phyloP scores from a whole-genome alignment of 768 basidiomycete species.

The Pleurotus eryngii region DNA sequence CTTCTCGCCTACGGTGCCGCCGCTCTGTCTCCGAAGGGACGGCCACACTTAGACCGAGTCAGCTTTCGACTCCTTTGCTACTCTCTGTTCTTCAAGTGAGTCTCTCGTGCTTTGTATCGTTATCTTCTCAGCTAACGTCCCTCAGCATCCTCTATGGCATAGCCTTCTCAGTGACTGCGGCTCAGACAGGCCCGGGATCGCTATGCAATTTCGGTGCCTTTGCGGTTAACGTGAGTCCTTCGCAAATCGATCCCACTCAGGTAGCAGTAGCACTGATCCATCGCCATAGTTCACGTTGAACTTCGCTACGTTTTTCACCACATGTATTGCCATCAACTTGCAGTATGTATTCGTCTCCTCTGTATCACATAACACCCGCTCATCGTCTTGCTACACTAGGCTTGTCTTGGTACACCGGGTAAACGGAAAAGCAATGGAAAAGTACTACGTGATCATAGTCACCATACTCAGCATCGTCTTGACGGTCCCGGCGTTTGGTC shows the following conservation, averaged over 20 bases:
- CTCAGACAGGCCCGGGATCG: constrained; percentile 6
- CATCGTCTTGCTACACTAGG: constrained; percentile 5
- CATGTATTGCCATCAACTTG: constrained; percentile 23
- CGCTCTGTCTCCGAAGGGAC: constrained; percentile 4
- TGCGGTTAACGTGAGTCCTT: constrained; percentile 17
- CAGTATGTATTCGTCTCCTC: constrained; percentile 12
- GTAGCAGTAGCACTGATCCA: no score
- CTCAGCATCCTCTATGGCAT: constrained; percentile 20
- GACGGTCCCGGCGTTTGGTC: constrained; percentile 17
- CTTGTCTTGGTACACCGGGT: constrained; percentile 21
- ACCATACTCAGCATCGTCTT: constrained; percentile 13
- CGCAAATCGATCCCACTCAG: no score
- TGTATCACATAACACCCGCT: not conserved
- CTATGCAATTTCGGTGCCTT: constrained; percentile 19
- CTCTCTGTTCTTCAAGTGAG: constrained; percentile 18
- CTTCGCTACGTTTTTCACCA: constrained; percentile 21
- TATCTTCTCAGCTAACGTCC: no score
- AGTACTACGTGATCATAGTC: constrained; percentile 21
- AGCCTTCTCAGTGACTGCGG: constrained; percentile 13
- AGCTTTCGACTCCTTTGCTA: constrained; percentile 19
- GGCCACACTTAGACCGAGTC: constrained; percentile 18
- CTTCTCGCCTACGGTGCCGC: constrained; percentile 13
- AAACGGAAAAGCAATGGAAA: constrained; percentile 23
- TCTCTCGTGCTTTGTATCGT: not conserved
- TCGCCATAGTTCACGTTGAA: constrained; percentile 12